Base-by-base conservation (phyloP, 75 land plant genomes). In the Ceratopteris richardii region DNA sequence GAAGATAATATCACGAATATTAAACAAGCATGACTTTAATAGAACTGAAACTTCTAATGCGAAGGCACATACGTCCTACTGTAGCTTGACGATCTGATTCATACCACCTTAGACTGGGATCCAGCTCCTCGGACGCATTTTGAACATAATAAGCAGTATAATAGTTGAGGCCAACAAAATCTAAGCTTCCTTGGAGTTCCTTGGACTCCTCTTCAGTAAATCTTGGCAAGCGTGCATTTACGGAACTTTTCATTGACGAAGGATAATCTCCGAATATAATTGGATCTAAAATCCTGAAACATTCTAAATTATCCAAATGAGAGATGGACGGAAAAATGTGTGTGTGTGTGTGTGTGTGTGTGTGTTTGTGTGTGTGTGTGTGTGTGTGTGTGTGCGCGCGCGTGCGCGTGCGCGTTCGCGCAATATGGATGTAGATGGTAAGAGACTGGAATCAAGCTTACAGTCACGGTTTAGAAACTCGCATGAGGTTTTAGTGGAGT, bases 101-200 rank as follows among this genome's bases (percentile, higher is more conserved):
- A 20, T 46, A 46, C 48, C 48, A 46, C 48, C 21, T 46, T 20
- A 46, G 21, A 20, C 17, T 46, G 4, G 48, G 48, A 46, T 4
- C 14, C 14, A 46, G 17, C 17, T 46, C 48, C 21, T 17, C 21
- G 17, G 21, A 3, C 1, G 48, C 48, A 46, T 46, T 46, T 14
- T 46, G 21, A 0, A 44, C 44, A 27, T 66, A 66, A 41, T 42
- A 47, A 18, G 62, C 24, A 18, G 68, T 57, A 17, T 66, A 66
- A 47, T 66, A 58, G 39, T 66, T 66, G 51, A 66, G 51, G 28
- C 68, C 68, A 43, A 66, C 31, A 59, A 66, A 66, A 44, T 66
- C 63, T 16, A 57, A 57, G 22, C 59, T 55, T 36, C 68, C 61
- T 57, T 66, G 57, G 23, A 66, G 16, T 18, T 17, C 63, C 31